Evolutionary conservation across 371 early-diverging fungal species (phyloP).

Genomic region (Parasitella parasitica): DNA sequence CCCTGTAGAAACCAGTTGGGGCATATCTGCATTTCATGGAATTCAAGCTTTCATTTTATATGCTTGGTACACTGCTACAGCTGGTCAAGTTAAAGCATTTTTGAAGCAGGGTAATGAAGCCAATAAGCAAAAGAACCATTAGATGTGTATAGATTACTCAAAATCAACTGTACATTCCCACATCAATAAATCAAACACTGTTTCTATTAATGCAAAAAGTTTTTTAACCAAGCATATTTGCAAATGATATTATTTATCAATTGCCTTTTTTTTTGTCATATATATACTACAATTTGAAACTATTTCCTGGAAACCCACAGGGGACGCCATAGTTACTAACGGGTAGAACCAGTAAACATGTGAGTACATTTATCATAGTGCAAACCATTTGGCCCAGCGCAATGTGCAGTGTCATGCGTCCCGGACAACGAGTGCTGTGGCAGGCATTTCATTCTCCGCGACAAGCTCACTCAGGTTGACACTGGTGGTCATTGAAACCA

Average conservation of each 20-base stretch:
- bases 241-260: too few relatives aligned
- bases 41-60: slow-evolving; percentile 29
- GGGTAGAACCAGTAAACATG: too few relatives aligned
- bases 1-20: slow-evolving; percentile 10
- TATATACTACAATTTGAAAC: too few relatives aligned
- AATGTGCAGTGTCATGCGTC: too few relatives aligned
- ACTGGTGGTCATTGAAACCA: background rate
- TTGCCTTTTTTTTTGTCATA: background rate
- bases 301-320: too few relatives aligned
- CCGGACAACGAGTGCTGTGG: background rate
- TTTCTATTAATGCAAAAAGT: background rate
- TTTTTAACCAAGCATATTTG: too few relatives aligned
- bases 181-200: background rate
- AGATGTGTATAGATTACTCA: background rate
- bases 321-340: too few relatives aligned
- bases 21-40: slow-evolving; percentile 22
- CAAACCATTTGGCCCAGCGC: too few relatives aligned
- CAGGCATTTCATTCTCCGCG: background rate
- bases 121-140: slow-evolving; percentile 4
- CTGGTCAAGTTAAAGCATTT: slow-evolving; percentile 39
- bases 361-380: too few relatives aligned
- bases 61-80: slow-evolving; percentile 44
- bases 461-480: background rate
- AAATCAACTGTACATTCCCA: background rate
- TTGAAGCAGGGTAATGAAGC: slow-evolving; percentile 9